phyloP scores from a whole-genome alignment of 2,329 filamentous ascomycete species.

The Cladosporium halotolerans region DNA sequence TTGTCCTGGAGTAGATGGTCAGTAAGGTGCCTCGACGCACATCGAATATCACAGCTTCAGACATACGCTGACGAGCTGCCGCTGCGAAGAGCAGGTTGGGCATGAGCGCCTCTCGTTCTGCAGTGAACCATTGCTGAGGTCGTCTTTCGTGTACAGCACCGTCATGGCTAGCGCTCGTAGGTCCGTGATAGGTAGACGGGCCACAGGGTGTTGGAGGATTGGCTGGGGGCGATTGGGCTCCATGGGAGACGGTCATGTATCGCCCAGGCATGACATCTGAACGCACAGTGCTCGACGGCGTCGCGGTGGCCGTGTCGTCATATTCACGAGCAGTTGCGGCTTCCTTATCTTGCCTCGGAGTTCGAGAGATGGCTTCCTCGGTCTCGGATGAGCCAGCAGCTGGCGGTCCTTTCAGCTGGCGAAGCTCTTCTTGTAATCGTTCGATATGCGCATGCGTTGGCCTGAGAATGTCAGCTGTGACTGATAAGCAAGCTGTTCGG shows the following conservation, averaged over 20 bases:
- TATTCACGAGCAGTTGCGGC: no score
- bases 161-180: conserved; percentile 8
- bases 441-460: conserved; percentile 6
- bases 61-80: conserved; percentile 2
- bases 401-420: conserved; percentile 6
- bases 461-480: not conserved
- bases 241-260: not conserved
- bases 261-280: not conserved
- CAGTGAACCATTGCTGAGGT: conserved; percentile 5
- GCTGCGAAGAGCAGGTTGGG: conserved; percentile 34
- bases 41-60: not conserved
- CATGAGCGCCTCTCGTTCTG: conserved; percentile 4
- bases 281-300: no score
- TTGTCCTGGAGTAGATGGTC: not conserved
- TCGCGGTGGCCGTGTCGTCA: no score
- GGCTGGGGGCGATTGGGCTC: not conserved
- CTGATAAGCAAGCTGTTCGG: not conserved
- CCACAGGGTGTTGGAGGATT: conserved; percentile 2
- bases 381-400: no score
- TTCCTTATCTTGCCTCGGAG: no score
- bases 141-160: conserved; percentile 3
- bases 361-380: no score
- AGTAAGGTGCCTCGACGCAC: not conserved
- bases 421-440: conserved; percentile 4
- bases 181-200: conserved; percentile 8